Evolutionary conservation across 352 stramenopile genomes (phyloP), one percentile per base, ranked within the genome.

Genomic region (Phytophthora crassamura): DNA sequence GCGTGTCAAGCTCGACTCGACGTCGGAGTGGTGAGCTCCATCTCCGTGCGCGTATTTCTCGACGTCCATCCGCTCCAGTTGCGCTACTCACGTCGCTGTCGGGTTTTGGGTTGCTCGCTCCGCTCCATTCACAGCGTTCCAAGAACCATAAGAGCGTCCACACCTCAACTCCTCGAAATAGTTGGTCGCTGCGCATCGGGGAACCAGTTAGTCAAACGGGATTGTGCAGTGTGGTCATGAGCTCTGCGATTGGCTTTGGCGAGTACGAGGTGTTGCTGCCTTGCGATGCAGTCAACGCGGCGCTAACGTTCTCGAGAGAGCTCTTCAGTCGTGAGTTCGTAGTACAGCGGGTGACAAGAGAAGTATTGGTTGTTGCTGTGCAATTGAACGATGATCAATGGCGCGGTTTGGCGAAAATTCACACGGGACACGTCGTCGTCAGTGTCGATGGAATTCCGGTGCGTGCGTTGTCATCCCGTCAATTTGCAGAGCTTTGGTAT

Each of bases 281-380:
- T 22, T 48, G 45, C 18, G 34, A 46, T 39, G 52, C 63, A 46
- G 58, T 64, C 14, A 59, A 59, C 30, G 25, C 50, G 0, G 48
- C 48, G 4, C 49, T 84, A 20, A 53, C 34, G 18, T 74, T 82
- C 45, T 67, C 66, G 14, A 65, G 67, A 35, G 75, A 84, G 57
- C 67, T 84, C n/a, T 78, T 78, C 36, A 74, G 69, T 54, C 73
- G 70, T 32, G 54, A 80, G 51, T 74, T 76, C 16, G 75, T 84
- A n/a, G 52, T 84, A 43, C 63, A 73, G 61, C 40, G 67, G 12
- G 73, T 74, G 32, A 54, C 57, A 16, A 43, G 34, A 11, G 18
- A 64, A 14, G 34, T 56, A 9, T 40, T 76, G 39, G 34, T 45
- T 28, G 16, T 65, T 71, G 18, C n/a, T 43, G 30, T 61, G 18